Base-by-base conservation (phyloP, 192 early-diverging fungal species). In the Coemansia umbellata region DNA sequence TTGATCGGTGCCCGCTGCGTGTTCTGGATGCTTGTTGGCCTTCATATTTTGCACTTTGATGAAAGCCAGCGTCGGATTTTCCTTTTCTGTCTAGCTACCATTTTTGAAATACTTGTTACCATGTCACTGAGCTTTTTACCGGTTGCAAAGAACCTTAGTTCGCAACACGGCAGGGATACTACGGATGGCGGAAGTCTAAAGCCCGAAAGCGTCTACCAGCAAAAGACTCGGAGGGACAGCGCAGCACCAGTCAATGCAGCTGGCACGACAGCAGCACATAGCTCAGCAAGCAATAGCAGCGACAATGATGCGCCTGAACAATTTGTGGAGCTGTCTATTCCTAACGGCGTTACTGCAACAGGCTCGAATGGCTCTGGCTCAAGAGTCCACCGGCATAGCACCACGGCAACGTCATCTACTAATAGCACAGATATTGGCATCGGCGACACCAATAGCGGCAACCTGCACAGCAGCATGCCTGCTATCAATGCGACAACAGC, bases 11-110 rank as follows among this genome's bases (percentile, higher is more conserved):
- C 35, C 7, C 62, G 74, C 26, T 69, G 66, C 8, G 41, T 76
- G 42, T 76, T 65, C 31, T 69, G 60, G 63, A 76, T 76, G 74
- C 62, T 76, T 14, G 40, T 76, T 14, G 66, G 51, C 22, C 57
- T 69, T 41, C 37, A 59, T 15, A 40, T 69, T 11, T 18, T 69
- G 1, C 37, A 47, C 31, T 58, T 76, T 37, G 49, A 53, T 4
- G 58, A 62, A 51, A 18, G 55, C 18, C 64, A 66, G 27, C 74
- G 74, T 18, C 53, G 52, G 54, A 66, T 76, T 22, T 76, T 69
- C 23, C 60, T 74, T 17, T 74, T 52, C 45, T 74, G 64, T 17
- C 31, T 68, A 44, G 53, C 55, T 2, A 74, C 71, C 3, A 50
- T 47, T 0, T 44, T 58, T 37, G 71, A 74, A 31, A 53, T 63